Percentiles rank a stretch among this genome's conserved stretches.
Conservation (phyloP, 2,329 filamentous ascomycete species). For the Colletotrichum phormii region DNA sequence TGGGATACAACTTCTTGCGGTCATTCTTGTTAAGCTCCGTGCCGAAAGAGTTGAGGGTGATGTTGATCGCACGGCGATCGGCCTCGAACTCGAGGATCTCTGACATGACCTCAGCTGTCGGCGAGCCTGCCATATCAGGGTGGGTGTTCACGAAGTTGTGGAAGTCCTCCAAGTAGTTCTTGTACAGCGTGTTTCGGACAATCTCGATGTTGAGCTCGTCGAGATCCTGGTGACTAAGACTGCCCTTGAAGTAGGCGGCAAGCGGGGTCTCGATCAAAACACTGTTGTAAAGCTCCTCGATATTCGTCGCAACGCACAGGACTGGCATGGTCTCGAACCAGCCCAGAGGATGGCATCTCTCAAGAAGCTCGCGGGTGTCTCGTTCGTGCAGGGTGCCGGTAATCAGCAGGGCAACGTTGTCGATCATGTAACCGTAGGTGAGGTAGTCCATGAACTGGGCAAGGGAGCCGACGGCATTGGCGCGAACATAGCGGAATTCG, state of each 20-base stretch:
- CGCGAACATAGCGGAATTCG: slow-evolving; percentile 96
- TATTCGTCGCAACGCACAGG: slow-evolving; percentile 96
- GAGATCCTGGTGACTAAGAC: slow-evolving; percentile 93
- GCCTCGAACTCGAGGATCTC: slow-evolving; percentile 98
- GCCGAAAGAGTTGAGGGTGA: slow-evolving; percentile 98
- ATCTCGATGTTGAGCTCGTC: slow-evolving; percentile 99
- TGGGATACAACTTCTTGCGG: slow-evolving; percentile 95
- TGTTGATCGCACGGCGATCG: slow-evolving; percentile 96
- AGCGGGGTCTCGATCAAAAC: slow-evolving; percentile 97
- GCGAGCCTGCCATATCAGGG: slow-evolving; percentile 86
- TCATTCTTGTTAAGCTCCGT: slow-evolving; percentile 95
- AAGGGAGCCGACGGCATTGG: slow-evolving; percentile 90
- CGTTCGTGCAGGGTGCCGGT: slow-evolving; percentile 97
- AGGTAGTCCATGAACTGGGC: slow-evolving; percentile 98
- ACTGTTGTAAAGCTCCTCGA: slow-evolving; percentile 98
- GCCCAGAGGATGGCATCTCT: slow-evolving; percentile 94
- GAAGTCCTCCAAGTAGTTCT: slow-evolving; percentile 99
- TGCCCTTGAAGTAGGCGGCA: slow-evolving; percentile 97
- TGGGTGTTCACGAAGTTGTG: slow-evolving; percentile 93
- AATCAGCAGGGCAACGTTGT: slow-evolving; percentile 97
- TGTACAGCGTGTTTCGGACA: slow-evolving; percentile 97
- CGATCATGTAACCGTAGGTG: slow-evolving; percentile 99
- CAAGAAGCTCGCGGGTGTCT: slow-evolving; percentile 93
- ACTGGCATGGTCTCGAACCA: slow-evolving; percentile 99
- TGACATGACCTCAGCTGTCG: slow-evolving; percentile 93